Evolutionary conservation across 306 rosid species (phyloP), one percentile per base, ranked within the genome.

Genomic region (Crotalaria pallida): DNA sequence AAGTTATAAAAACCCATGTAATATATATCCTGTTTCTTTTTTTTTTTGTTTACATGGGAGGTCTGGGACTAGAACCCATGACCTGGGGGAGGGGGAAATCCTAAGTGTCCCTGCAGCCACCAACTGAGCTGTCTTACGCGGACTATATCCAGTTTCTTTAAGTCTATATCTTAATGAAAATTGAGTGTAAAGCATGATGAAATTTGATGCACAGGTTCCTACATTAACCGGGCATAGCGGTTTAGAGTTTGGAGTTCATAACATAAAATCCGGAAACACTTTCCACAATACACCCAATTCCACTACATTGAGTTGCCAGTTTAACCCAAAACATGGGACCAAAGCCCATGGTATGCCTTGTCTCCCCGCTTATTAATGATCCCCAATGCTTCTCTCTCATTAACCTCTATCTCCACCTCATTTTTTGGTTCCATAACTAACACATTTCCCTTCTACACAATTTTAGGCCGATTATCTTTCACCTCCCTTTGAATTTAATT

Each of bases 301-400:
- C 40, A 33, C 40, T 33, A 33, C 4, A 10, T 9, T 10, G 16
- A 72, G 63, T 49, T 5, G 27, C 52, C 43, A 31, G 86, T 84
- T 84, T 84, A 26, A 33, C 13, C 19, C 1, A 84, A 87, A 80
- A 84, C 86, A 13, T 78, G 83, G 86, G 78, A 73, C 76, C 67
- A 71, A 43, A 24, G 91, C 91, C 88, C 91, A 52, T 17, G 33
- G 92, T 82, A 74, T 84, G 26, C 3, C 53, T 10, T 10, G 58
- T 52, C 31, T 52, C 6, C 31, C 15, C 16, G 48, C 4, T 21
- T 57, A 19, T 65, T 52, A 60, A 58, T 16, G 38, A 15, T 27
- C 19, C n/a, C 10, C 36, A 11, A 55, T 26, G 7, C 1, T 1
- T 2, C 33, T 27, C 41, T 15, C 19, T 10, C 13, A 11, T 40